Base-by-base conservation (phyloP, 352 stramenopile species). In the Globisporangium polare region DNA sequence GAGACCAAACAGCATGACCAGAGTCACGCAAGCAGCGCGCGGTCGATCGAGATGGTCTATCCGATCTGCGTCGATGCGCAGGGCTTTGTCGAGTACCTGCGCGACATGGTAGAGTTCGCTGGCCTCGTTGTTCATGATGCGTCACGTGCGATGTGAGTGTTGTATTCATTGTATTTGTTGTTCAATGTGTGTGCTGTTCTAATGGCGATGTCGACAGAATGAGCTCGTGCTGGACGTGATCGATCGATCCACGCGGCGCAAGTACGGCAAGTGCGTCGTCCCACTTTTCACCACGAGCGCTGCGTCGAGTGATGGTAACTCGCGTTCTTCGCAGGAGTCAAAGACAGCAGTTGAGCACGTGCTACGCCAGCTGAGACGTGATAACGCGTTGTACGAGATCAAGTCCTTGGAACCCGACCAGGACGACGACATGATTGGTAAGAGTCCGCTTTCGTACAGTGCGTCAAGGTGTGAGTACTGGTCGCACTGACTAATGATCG, bases 141-240 rank as follows among this genome's bases (percentile, higher is more conserved):
- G 37, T n/a, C 13, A 1, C 15, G 13, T 6, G 37, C 13, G 42
- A 12, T 61, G 26, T 33, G 17, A 17, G 12, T 42, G 43, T 3
- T 56, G 50, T 43, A 56, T 56, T 45, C 42, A 53, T 27, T 13
- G 5, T 15, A 12, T 15, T 8, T 42, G 42, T 20, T 31, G 5
- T 24, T 41, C 27, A 1, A 31, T 37, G 20, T 41, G 17, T 17
- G 35, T 41, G 2, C 29, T 52, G 18, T 42, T 15, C n/a, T 54
- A 41, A 45, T 50, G 46, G 3, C 12, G 31, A 27, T 39, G 20
- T 33, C 31, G 12, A 20, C 33, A 85, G 73, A 65, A 67, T 56
- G 53, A 84, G 57, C 63, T 92, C 26, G 60, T 66, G 39, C 49
- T 90, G 20, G 83, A 92, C 27, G 78, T 92, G 57, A 77, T 89